These are phyloP conservation scores for Malassezia psittaci DNA, from an alignment of 1,284 basidiomycete genomes.

Conservation along the genomic window DNA sequence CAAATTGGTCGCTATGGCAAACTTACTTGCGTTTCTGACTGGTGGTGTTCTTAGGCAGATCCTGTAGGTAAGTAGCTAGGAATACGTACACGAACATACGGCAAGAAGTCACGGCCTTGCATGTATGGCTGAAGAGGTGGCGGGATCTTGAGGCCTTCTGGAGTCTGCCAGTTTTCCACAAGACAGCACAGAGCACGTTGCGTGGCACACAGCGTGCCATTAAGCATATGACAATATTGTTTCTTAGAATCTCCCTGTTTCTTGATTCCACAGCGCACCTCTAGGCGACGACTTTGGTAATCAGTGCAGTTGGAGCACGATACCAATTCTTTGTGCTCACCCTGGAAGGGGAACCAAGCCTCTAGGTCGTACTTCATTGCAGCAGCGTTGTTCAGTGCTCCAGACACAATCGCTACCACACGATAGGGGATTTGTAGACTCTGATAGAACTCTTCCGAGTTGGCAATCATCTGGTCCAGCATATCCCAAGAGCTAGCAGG, in stretches of 20 bases:
- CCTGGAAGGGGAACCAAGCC: slow-evolving; percentile 98
- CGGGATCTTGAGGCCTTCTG: slow-evolving; percentile 82
- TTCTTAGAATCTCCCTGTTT: slow-evolving; percentile 47
- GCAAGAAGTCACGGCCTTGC: slow-evolving; percentile 86
- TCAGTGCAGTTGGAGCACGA: slow-evolving; percentile 51
- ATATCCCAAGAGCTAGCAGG: slow-evolving; percentile 76
- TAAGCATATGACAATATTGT: slow-evolving; percentile 46
- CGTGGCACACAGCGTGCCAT: slow-evolving; percentile 88
- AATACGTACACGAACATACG: slow-evolving; percentile 61
- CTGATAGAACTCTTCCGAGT: slow-evolving; percentile 90
- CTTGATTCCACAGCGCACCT: slow-evolving; percentile 44
- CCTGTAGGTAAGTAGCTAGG: neutral
- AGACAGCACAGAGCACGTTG: slow-evolving; percentile 91
- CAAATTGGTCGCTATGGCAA: neutral
- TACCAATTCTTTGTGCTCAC: slow-evolving; percentile 74
- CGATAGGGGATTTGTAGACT: slow-evolving; percentile 81
- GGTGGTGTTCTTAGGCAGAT: slow-evolving; percentile 58
- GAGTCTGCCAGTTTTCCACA: slow-evolving; percentile 97
- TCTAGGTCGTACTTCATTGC: slow-evolving; percentile 95
- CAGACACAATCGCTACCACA: slow-evolving; percentile 89
- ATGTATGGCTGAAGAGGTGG: slow-evolving; percentile 84
- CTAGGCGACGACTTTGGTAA: slow-evolving; percentile 48
- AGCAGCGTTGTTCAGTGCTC: slow-evolving; percentile 90
- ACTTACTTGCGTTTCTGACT: slow-evolving; percentile 16
- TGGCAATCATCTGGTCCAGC: slow-evolving; percentile 81